phyloP scores from a whole-genome alignment of 192 early-diverging fungal genomes.

The Gaertneriomyces semiglobifer region DNA sequence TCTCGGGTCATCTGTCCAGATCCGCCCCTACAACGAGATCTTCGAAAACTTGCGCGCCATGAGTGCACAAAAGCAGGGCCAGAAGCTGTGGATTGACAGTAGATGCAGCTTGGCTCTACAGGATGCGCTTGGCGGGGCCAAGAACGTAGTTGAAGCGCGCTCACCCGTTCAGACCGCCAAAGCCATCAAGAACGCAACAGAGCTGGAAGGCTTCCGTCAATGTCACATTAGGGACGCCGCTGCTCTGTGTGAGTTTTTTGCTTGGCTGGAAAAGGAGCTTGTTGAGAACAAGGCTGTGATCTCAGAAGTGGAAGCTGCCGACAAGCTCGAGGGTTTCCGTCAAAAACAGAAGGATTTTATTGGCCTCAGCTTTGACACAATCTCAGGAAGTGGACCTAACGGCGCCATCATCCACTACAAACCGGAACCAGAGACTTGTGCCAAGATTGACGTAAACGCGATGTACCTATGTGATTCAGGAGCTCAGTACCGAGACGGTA shows the following conservation, averaged over 20 bases:
- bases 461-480: constrained; percentile 97
- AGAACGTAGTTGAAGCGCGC: constrained; percentile 49
- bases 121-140: constrained; percentile 61
- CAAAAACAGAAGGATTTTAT: constrained; percentile 74
- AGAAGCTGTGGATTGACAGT: constrained; percentile 62
- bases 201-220: constrained; percentile 88
- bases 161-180: constrained; percentile 80
- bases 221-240: constrained; percentile 88
- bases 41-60: constrained; percentile 63
- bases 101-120: constrained; percentile 72
- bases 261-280: constrained; percentile 93
- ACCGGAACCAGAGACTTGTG: constrained; percentile 77
- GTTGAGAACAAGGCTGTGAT: constrained; percentile 59
- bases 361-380: constrained; percentile 94
- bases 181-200: constrained; percentile 88
- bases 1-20: constrained; percentile 52
- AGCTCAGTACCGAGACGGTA: constrained; percentile 93
- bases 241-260: constrained; percentile 78
- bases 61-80: constrained; percentile 8
- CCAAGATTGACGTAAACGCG: constrained; percentile 64
- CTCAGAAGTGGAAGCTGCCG: constrained; percentile 84
- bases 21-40: constrained; percentile 72
- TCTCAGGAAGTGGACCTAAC: constrained; percentile 93
- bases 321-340: constrained; percentile 76
- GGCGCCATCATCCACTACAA: constrained; percentile 98